phyloP scores from a whole-genome alignment of 805 yeast species.

The Tanozyma kutaoensis region DNA sequence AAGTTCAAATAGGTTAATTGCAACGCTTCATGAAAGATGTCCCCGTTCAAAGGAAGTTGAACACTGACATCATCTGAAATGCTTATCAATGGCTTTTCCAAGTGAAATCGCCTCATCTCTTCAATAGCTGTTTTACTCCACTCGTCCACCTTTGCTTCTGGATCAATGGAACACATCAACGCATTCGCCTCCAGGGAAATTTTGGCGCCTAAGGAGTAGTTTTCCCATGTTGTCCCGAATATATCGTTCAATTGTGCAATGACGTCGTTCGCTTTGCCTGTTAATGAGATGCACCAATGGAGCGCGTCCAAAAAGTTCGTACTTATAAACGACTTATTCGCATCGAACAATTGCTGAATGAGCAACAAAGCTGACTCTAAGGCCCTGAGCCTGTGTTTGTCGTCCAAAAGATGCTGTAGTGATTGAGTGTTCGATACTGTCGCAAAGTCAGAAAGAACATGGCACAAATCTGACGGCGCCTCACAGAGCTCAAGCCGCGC shows the following conservation, averaged over 20 bases:
- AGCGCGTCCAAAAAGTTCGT: conserved; percentile 1
- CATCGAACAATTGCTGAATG: neutral
- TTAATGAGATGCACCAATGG: neutral
- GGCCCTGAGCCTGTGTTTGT: conserved; percentile 19
- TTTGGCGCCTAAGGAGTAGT: conserved; percentile 39
- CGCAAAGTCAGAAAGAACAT: too few species aligned
- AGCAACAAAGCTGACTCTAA: conserved; percentile 11
- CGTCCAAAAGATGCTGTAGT: conserved; percentile 18
- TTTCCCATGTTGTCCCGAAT: conserved; percentile 23
- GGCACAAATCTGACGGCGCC: too few species aligned
- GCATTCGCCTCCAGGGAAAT: conserved; percentile 36
- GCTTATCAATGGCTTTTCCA: neutral
- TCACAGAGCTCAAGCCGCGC: too few species aligned
- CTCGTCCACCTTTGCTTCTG: conserved; percentile 21
- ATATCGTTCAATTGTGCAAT: conserved; percentile 8
- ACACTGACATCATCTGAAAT: conserved; percentile 2
- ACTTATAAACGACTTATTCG: neutral
- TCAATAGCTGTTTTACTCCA: conserved; percentile 30
- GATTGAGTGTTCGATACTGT: conserved; percentile 12
- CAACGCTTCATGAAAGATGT: conserved; percentile 40
- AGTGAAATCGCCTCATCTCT: neutral
- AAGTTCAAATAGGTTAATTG: conserved; percentile 36
- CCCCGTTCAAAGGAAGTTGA: conserved; percentile 17
- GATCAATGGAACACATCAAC: conserved; percentile 33
- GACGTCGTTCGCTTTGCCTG: conserved; percentile 12